Percentiles rank a stretch among this genome's conserved stretches.
Evolutionary conservation across 305 asterid species (phyloP).

Genomic region (Plantago rigida): DNA sequence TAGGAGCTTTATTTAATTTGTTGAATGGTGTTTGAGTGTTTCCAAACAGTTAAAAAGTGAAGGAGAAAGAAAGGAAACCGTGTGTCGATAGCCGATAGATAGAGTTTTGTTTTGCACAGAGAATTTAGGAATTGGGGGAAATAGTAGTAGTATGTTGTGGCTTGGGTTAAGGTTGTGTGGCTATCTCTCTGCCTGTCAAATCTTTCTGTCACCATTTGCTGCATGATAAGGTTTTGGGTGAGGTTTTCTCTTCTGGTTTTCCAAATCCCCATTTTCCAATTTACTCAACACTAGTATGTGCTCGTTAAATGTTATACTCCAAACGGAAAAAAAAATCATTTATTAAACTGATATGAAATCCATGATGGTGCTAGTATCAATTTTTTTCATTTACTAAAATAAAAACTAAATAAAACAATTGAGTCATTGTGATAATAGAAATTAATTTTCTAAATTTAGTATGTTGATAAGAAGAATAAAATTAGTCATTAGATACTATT

Average conservation of each 20-base stretch:
- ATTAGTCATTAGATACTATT: too few relatives aligned
- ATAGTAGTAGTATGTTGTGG: conserved; percentile 21
- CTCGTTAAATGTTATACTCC: too few relatives aligned
- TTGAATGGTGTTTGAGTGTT: conserved; percentile 6
- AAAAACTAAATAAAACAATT: too few relatives aligned
- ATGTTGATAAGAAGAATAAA: too few relatives aligned
- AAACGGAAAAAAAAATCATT: too few relatives aligned
- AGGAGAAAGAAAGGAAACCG: conserved; percentile 21
- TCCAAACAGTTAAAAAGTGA: conserved; percentile 5
- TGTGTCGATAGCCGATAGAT: conserved; percentile 28
- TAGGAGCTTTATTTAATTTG: conserved; percentile 1
- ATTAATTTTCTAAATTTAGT: too few relatives aligned
- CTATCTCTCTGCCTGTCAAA: conserved; percentile 40
- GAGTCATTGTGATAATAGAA: too few relatives aligned
- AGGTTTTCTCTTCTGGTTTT: conserved; percentile 22
- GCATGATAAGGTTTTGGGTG: conserved; percentile 56
- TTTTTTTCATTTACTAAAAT: too few relatives aligned
- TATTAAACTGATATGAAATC: too few relatives aligned
- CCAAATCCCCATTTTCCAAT: not conserved
- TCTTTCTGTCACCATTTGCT: conserved; percentile 23
- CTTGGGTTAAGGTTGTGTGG: conserved; percentile 50
- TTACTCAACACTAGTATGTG: too few relatives aligned
- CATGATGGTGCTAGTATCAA: too few relatives aligned
- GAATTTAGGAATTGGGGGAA: not conserved
- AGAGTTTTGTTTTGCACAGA: not conserved